Evolutionary conservation across 2,329 filamentous ascomycete species (phyloP).

Genomic region (Cercospora sp.): DNA sequence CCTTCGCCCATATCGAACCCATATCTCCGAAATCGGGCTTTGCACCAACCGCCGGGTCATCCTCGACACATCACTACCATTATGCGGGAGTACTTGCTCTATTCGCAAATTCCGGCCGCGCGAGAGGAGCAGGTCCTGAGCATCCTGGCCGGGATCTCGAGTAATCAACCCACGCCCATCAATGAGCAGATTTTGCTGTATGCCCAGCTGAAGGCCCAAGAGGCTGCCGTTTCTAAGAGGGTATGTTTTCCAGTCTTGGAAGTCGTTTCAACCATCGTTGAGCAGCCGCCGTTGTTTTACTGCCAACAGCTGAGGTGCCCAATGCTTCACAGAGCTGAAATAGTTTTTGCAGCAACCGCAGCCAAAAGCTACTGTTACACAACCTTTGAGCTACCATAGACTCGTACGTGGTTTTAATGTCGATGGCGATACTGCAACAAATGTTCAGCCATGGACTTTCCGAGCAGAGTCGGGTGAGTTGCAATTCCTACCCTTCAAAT

Average conservation of each 20-base stretch:
- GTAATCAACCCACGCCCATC: conserved; percentile 59
- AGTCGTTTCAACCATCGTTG: not conserved
- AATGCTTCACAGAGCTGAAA: not conserved
- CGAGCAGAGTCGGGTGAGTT: conserved; percentile 28
- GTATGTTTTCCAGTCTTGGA: conserved; percentile 8
- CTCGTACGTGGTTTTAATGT: conserved; percentile 26
- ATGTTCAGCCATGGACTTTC: conserved; percentile 28
- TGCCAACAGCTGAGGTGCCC: not conserved
- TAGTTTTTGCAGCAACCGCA: conserved; percentile 17
- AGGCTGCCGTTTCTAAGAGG: conserved; percentile 26
- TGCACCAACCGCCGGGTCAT: not conserved
- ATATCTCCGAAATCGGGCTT: conserved; percentile 15
- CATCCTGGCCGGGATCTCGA: conserved; percentile 61
- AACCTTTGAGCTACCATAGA: conserved; percentile 27
- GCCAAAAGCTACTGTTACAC: conserved; percentile 11
- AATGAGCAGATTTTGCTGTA: conserved; percentile 60
- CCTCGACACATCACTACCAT: conserved; percentile 12
- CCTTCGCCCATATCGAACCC: conserved; percentile 4
- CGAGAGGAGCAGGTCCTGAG: conserved; percentile 62
- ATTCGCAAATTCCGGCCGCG: conserved; percentile 57
- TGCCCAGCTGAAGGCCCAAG: conserved; percentile 49
- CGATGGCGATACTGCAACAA: conserved; percentile 6
- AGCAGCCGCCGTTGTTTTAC: not conserved
- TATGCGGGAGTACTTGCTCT: conserved; percentile 65
- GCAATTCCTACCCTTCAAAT: not conserved